Base-by-base conservation (phyloP, 768 basidiomycete genomes). In the Rhizopogon salebrosus region DNA sequence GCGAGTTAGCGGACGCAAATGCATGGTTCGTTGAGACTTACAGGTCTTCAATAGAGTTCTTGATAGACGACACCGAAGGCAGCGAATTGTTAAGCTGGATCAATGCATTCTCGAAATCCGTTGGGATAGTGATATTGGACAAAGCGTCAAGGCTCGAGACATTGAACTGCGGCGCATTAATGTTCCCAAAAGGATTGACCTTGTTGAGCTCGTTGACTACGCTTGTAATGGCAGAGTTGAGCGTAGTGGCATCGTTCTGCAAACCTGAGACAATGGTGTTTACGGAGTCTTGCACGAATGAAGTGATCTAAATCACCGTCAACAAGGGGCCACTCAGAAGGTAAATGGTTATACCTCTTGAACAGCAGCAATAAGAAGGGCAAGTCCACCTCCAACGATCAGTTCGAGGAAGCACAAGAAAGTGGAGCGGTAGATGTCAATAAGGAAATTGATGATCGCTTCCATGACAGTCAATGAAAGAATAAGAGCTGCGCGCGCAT, bases 381-480 rank as follows among this genome's bases (percentile, higher is more conserved):
- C 78, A 48, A 99, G 74, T 6, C 80, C 86, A 16, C 93, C 93
- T 26, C 84, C 78, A 9, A 99, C 83, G 22, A 90, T 84, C 40
- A 98, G 78, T 68, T 98, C 93, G 57, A 97, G 72, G 60, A 97
- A 93, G 68, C 95, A 99, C 49, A 99, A 78, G 62, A 95, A 85
- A 3, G 95, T 89, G 3, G 93, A 95, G 37, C 94, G 87, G 65
- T 97, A 98, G 41, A 87, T 82, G 70, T 92, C 88, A 58, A 98
- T 80, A 57, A 97, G 80, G 69, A 98, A 98, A 62, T 90, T 92
- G 70, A 94, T 85, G 62, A 95, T 80, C 1, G 77, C 84, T 64
- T 97, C 92, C 82, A 95, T 87, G 35, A 84, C 74, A 0, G 89
- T 95, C 52, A 98, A 72, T 2, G 90, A 71, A 37, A 91, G 71